Conservation (phyloP, 164 flowering plant species). For the Stephania yunnanensis region DNA sequence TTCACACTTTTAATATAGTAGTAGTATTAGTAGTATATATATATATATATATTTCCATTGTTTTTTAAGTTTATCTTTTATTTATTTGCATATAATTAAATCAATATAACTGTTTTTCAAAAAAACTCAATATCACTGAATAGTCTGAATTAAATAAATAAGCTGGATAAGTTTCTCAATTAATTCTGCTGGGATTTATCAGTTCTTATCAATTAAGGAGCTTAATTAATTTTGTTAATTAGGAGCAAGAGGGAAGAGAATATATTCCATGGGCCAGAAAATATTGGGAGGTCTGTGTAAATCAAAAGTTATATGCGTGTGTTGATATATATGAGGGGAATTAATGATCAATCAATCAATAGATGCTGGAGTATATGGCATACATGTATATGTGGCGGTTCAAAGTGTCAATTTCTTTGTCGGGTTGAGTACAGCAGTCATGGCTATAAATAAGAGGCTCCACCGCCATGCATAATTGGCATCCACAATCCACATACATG, state of each 20-base stretch:
- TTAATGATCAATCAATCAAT: neutral
- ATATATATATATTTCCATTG: too few species aligned
- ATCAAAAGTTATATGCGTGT: neutral
- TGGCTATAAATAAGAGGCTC: conserved; percentile 13
- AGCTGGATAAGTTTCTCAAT: too few species aligned
- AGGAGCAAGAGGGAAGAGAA: neutral
- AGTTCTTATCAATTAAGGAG: too few species aligned
- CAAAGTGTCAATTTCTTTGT: neutral
- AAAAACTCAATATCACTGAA: too few species aligned
- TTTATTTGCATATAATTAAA: too few species aligned
- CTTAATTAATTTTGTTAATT: too few species aligned
- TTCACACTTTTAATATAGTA: too few species aligned
- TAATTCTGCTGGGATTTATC: too few species aligned
- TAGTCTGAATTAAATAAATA: too few species aligned
- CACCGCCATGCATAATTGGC: neutral
- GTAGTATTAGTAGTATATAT: too few species aligned
- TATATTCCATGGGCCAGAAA: conserved; percentile 13
- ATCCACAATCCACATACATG: neutral
- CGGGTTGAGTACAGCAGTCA: neutral
- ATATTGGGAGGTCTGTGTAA: neutral
- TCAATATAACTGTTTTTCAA: too few species aligned
- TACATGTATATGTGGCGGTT: neutral
- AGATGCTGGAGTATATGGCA: neutral
- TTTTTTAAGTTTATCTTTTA: too few species aligned
- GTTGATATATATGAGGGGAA: conserved; percentile 6